These are phyloP conservation scores for Teunomyces gatunensis DNA, from an alignment of 805 yeast species.

Conservation along the genomic window DNA sequence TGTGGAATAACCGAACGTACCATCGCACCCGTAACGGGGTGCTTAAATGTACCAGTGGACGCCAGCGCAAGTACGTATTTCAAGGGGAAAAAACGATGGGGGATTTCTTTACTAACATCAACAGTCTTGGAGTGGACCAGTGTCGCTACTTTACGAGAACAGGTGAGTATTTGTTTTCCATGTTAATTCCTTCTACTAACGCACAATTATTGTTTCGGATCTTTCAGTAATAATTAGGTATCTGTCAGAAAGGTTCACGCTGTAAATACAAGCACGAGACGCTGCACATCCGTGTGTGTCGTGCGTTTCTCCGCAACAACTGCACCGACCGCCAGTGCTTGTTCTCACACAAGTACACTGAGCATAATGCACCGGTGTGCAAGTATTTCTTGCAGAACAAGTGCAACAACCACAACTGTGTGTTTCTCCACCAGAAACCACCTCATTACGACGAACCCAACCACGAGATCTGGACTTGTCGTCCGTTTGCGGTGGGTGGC, in stretches of 20 bases:
- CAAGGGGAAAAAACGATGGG: too few species aligned
- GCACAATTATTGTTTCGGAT: conserved; percentile 15
- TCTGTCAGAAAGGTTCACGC: conserved; percentile 48
- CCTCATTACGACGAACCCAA: conserved; percentile 44
- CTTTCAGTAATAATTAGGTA: conserved; percentile 36
- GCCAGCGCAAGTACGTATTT: conserved; percentile 13
- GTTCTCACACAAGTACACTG: conserved; percentile 55
- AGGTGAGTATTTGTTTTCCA: conserved; percentile 26
- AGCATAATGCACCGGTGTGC: conserved; percentile 52
- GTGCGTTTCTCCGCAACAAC: conserved; percentile 41
- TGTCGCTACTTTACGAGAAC: conserved; percentile 39
- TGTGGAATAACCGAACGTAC: conserved; percentile 33
- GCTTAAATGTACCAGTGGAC: conserved; percentile 15
- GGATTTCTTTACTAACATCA: conserved; percentile 10
- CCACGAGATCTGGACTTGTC: conserved; percentile 49
- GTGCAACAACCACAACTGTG: conserved; percentile 49
- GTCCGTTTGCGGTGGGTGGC: conserved; percentile 67
- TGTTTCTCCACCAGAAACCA: conserved; percentile 46
- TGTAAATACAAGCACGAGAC: conserved; percentile 58
- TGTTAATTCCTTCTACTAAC: conserved; percentile 10
- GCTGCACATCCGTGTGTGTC: conserved; percentile 54
- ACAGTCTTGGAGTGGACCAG: conserved; percentile 14
- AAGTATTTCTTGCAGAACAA: conserved; percentile 22
- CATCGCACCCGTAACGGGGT: conserved; percentile 24
- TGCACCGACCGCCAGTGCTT: conserved; percentile 52